Percentiles rank a stretch among this genome's conserved stretches.
These are phyloP conservation scores for Cryphonectria naterciae DNA, from an alignment of 2,329 filamentous ascomycete genomes.

Conservation along the genomic window DNA sequence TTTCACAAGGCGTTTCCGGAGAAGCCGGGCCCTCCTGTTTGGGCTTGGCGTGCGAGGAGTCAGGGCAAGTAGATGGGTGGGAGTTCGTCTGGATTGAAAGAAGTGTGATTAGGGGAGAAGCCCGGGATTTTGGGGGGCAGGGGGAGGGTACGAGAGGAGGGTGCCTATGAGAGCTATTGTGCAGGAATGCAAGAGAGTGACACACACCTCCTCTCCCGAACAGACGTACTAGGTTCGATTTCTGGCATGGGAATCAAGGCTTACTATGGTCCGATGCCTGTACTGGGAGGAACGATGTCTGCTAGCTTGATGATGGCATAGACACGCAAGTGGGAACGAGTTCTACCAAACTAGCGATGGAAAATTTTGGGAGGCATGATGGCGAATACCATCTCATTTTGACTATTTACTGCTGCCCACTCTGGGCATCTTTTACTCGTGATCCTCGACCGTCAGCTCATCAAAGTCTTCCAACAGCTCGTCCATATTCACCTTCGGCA, in stretches of 20 bases:
- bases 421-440: slow-evolving; percentile 24
- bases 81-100: background rate
- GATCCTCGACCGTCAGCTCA: slow-evolving; percentile 74
- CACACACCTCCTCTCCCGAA: background rate
- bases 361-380: too few relatives aligned
- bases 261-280: background rate
- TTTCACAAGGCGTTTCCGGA: background rate
- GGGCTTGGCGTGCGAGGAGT: background rate
- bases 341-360: background rate
- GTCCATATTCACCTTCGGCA: slow-evolving; percentile 74
- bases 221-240: background rate
- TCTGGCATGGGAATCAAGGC: background rate
- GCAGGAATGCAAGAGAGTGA: background rate
- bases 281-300: background rate
- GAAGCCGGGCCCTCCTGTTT: slow-evolving; percentile 3
- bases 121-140: too few relatives aligned
- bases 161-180: background rate
- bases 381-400: background rate
- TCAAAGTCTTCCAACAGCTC: slow-evolving; percentile 92
- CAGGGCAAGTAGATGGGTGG: background rate
- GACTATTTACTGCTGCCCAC: background rate
- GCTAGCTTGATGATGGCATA: background rate
- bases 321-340: background rate
- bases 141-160: too few relatives aligned
- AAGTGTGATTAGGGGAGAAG: background rate